Evolutionary conservation across 441 rosid species (phyloP).

Genomic region (Syzygium malaccense): DNA sequence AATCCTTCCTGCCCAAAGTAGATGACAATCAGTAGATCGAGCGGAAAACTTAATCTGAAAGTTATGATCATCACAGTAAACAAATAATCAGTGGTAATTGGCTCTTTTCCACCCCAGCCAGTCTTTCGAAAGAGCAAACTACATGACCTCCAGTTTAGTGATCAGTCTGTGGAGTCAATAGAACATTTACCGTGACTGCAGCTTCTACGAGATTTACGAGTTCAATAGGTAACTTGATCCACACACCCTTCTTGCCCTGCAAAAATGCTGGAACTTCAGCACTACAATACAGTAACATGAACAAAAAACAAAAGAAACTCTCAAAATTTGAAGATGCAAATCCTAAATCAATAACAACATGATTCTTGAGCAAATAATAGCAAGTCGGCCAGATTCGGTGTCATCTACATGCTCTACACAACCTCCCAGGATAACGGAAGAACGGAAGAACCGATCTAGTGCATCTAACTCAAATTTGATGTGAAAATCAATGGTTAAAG

Average conservation of each 20-base stretch:
- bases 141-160: not conserved
- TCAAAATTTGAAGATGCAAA: not conserved
- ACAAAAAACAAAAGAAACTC: not conserved
- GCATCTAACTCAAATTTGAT: not conserved
- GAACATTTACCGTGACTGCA: constrained; percentile 60
- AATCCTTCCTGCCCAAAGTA: constrained; percentile 67
- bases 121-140: not conserved
- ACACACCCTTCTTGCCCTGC: constrained; percentile 77
- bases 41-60: not conserved
- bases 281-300: not conserved
- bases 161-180: not conserved
- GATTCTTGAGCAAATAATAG: not conserved
- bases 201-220: constrained; percentile 56
- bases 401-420: not conserved
- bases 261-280: not conserved
- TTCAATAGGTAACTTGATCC: constrained; percentile 80
- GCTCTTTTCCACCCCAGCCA: not conserved
- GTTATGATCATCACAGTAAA: not conserved
- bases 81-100: not conserved
- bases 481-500: not conserved
- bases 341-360: not conserved
- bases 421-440: not conserved
- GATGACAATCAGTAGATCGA: not conserved
- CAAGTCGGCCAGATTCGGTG: not conserved
- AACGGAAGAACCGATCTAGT: not conserved